Conservation (phyloP, 2,329 filamentous ascomycete species). For the Hymenoscyphus occultus region DNA sequence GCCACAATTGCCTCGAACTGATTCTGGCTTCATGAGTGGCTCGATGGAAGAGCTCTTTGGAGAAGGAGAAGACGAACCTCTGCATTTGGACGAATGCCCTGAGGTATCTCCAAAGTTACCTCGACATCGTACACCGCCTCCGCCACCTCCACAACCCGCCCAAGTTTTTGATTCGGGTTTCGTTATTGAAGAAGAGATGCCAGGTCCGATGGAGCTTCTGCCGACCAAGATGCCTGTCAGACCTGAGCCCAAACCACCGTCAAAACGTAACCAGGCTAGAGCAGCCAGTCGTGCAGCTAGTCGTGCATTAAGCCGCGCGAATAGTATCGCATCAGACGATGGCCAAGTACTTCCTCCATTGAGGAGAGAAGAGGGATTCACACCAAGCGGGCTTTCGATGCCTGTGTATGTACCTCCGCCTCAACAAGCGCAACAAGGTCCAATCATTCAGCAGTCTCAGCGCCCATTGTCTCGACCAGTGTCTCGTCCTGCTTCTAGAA, state of each 20-base stretch:
- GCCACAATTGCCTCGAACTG: constrained; percentile 55
- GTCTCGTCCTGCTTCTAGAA: not conserved
- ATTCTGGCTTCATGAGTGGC: constrained; percentile 87
- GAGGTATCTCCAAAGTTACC: constrained; percentile 37
- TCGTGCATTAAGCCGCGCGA: constrained; percentile 29
- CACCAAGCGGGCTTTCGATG: constrained; percentile 14
- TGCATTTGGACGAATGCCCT: constrained; percentile 36
- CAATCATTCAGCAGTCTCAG: not conserved
- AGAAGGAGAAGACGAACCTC: constrained; percentile 54
- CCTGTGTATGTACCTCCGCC: constrained; percentile 5
- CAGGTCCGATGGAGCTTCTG: constrained; percentile 43
- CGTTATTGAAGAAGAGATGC: constrained; percentile 37
- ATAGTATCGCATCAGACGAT: constrained; percentile 33
- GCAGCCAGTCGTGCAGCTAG: constrained; percentile 28
- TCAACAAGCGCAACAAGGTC: not conserved
- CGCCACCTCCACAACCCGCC: constrained; percentile 18
- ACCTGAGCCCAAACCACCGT: constrained; percentile 30
- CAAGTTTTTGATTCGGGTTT: constrained; percentile 29
- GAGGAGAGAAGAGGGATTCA: constrained; percentile 19
- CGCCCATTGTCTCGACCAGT: not conserved
- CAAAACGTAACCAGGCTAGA: constrained; percentile 34
- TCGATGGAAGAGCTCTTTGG: constrained; percentile 58
- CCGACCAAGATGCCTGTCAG: constrained; percentile 37
- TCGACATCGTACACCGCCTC: constrained; percentile 19
- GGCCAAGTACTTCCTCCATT: constrained; percentile 28